Evolutionary conservation across 108 stramenopile genomes (phyloP), one percentile per base, ranked within the genome.

Genomic region (Cyclotella cryptica): DNA sequence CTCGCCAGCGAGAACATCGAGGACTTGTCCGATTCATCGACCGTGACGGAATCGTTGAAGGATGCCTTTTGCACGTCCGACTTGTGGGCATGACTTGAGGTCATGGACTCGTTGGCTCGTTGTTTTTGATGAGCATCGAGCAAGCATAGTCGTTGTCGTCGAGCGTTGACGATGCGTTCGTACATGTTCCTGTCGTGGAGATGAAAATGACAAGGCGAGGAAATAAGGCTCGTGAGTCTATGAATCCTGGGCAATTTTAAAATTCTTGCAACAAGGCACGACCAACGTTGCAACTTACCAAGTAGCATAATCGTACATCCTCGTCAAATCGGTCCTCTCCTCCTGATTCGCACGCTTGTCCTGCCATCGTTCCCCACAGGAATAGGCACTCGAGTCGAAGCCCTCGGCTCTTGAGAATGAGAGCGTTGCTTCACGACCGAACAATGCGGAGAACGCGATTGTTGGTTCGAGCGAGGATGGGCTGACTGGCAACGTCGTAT

Each of bases 301-400:
- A 8, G 55, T 57, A 21, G 55, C 55, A 26, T 57, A 57, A 57
- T 57, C 55, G 55, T 57, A 57, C 55, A 57, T 57, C 22, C 55
- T 57, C 22, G 55, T 57, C 22, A 57, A 24, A 26, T 57, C 55
- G 24, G 55, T 57, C 24, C 55, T n/a, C 24, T 57, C 55, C 19
- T 22, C 55, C 24, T 19, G 22, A 22, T n/a, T 22, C 21, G n/a
- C 21, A 12, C n/a, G 24, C 22, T 19, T 5, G 21, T 5, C 11
- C 22, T 24, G 55, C 21, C 1, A 22, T 19, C 21, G n/a, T n/a
- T n/a, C 21, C 12, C 12, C 21, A 24, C 24, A 3, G 55, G 55
- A 57, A 57, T 49, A 9, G 47, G 55, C 22, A 57, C 55, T n/a
- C n/a, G 4, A 8, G 1, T 19, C 12, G 55, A 57, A 24, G 55